Evolutionary conservation across 2,329 filamentous ascomycete genomes (phyloP).

Genomic region (Spiromastix sp.): DNA sequence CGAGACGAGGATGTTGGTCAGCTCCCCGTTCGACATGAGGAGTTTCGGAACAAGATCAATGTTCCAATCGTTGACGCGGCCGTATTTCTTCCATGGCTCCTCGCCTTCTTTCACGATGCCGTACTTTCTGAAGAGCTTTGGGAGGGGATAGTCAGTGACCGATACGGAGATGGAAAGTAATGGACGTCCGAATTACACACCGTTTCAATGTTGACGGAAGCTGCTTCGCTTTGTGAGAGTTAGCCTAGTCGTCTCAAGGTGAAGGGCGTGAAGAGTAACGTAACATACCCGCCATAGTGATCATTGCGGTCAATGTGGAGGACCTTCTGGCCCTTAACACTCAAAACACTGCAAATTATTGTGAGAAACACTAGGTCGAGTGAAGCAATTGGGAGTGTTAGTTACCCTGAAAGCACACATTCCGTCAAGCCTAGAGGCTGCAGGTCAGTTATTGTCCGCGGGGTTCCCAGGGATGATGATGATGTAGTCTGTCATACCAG

Average conservation of each 20-base stretch:
- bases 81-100: conserved; percentile 97
- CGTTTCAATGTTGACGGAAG: conserved; percentile 91
- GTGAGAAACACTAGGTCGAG: conserved; percentile 11
- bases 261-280: conserved; percentile 12
- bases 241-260: conserved; percentile 11
- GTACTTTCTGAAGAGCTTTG: conserved; percentile 90
- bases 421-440: conserved; percentile 71
- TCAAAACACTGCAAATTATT: conserved; percentile 72
- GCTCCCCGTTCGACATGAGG: conserved; percentile 94
- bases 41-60: conserved; percentile 98
- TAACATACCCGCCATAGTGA: conserved; percentile 87
- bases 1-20: conserved; percentile 96
- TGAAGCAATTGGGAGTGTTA: conserved; percentile 1
- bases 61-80: conserved; percentile 96
- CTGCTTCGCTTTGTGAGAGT: conserved; percentile 60
- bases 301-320: conserved; percentile 98
- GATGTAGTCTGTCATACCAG: conserved; percentile 55
- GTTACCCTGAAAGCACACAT: conserved; percentile 95
- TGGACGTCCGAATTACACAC: too few relatives aligned
- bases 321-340: conserved; percentile 98
- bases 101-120: conserved; percentile 68
- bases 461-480: too few relatives aligned
- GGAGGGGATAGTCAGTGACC: conserved; percentile 24
- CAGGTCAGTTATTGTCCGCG: conserved; percentile 19
- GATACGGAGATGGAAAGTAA: conserved; percentile 1